A percentile compares a stretch with the other conserved stretches of the same genome.
Evolutionary conservation across 164 flowering plant genomes (phyloP).

Genomic region (Annona squamosa): DNA sequence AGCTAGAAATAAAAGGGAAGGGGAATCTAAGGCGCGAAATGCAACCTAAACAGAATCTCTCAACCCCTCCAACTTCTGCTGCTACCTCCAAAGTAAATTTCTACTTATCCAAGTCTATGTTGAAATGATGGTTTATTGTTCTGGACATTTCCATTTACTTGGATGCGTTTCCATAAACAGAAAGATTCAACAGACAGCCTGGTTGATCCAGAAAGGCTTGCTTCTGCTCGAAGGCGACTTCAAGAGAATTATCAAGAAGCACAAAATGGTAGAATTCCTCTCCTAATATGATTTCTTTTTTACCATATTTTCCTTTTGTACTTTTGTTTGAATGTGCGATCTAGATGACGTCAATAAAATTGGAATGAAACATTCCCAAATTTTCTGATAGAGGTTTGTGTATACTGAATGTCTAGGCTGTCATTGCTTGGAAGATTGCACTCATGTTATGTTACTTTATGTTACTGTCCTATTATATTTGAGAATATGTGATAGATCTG

Average conservation of each 20-base stretch:
- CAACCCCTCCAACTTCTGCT: slow-evolving; percentile 5
- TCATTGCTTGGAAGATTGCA: not conserved
- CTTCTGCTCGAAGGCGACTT: slow-evolving; percentile 81
- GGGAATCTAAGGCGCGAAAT: slow-evolving; percentile 35
- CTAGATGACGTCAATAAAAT: no score
- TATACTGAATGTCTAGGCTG: no score
- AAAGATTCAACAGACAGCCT: slow-evolving; percentile 36
- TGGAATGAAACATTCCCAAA: no score
- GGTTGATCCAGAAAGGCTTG: slow-evolving; percentile 67
- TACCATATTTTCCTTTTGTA: not conserved
- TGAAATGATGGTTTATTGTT: not conserved
- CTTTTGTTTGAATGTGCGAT: not conserved
- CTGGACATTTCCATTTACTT: slow-evolving; percentile 1
- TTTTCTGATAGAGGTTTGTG: no score
- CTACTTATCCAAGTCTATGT: not conserved
- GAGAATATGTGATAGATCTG: not conserved
- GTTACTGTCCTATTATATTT: not conserved
- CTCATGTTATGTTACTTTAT: not conserved
- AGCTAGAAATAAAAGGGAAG: slow-evolving; percentile 40
- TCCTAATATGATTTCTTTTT: not conserved
- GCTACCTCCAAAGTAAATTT: not conserved
- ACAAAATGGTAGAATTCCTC: slow-evolving; percentile 56
- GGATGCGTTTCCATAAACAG: slow-evolving; percentile 33
- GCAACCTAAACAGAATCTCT: slow-evolving; percentile 30
- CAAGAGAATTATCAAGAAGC: slow-evolving; percentile 88